Base-by-base conservation (phyloP, 352 stramenopile species). In the Phytophthora pisi region DNA sequence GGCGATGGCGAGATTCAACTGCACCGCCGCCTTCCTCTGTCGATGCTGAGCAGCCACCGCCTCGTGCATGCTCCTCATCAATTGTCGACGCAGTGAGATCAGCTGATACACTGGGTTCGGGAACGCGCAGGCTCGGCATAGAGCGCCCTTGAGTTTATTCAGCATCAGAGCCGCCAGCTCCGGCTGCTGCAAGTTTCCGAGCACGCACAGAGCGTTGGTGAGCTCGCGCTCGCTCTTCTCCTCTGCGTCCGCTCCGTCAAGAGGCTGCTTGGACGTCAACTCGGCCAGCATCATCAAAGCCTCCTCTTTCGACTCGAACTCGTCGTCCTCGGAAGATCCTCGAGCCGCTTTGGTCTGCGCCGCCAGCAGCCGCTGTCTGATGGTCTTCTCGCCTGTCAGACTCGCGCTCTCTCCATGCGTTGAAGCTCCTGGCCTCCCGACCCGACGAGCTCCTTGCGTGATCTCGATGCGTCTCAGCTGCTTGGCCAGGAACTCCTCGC, bases 401-500 rank as follows among this genome's bases (percentile, higher is more conserved):
- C 10, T 53, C 4, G 16, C 36, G 6, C 5, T n/a, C 16, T 53
- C 51, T 30, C 20, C 24, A 20, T 20, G 40, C 16, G 15, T 20
- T 7, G 18, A 13, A 54, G 26, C 8, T 30, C 5, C 28, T 3
- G 53, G 43, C 30, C 57, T 26, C 11, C 64, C 58, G 2, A 57
- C 8, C 4, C 70, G 63, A 51, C 72, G 72, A 8, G 76, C 84
- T 11, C 68, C 66, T 16, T 79, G 61, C 2, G 66, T 72, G 51
- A 78, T 71, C 63, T 93, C 82, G 51, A 89, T 73, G 3, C 83
- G 83, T 38, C 80, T 78, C 43, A 88, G 51, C 57, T 95, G 83
- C 55, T 91, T 88, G 26, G 62, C 70, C 31, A 95, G 65, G 28
- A 93, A 95, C 46, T 85, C 81, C 23, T 90, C 82, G 50, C 93